phyloP scores from a whole-genome alignment of 2,329 filamentous ascomycete genomes.

The Aspergillus glaucus region DNA sequence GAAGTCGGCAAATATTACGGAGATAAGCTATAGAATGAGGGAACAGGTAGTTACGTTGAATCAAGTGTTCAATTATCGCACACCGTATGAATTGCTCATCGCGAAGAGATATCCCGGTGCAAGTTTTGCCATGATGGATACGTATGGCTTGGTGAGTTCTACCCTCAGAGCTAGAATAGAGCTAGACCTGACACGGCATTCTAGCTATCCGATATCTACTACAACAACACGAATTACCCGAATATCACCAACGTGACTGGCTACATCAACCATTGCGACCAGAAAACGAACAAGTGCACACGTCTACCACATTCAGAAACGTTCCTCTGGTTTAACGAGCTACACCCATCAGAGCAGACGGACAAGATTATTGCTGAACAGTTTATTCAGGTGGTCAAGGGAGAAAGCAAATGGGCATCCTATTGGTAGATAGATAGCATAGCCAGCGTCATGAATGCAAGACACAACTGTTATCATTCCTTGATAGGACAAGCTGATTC shows the following conservation, averaged over 20 bases:
- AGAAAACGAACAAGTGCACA: slow-evolving; percentile 35
- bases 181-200: background rate
- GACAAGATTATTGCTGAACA: slow-evolving; percentile 52
- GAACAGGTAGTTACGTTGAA: slow-evolving; percentile 48
- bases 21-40: slow-evolving; percentile 46
- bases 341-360: slow-evolving; percentile 64
- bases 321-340: slow-evolving; percentile 67
- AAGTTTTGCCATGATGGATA: slow-evolving; percentile 60
- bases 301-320: slow-evolving; percentile 46
- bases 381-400: slow-evolving; percentile 51
- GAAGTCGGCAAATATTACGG: slow-evolving; percentile 46
- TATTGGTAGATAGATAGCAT: slow-evolving; percentile 16
- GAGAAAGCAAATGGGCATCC: slow-evolving; percentile 28
- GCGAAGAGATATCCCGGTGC: slow-evolving; percentile 47
- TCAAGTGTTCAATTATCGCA: slow-evolving; percentile 46
- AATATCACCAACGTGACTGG: slow-evolving; percentile 51
- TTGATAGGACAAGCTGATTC: no score
- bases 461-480: no score
- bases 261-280: slow-evolving; percentile 51
- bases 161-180: background rate
- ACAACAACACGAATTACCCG: slow-evolving; percentile 55
- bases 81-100: slow-evolving; percentile 42
- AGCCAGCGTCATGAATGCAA: background rate
- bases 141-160: slow-evolving; percentile 50
- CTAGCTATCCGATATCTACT: slow-evolving; percentile 59